A percentile compares a stretch with the other conserved stretches of the same genome.
Conservation (phyloP, 306 rosid species). For the Lupinus albus region DNA sequence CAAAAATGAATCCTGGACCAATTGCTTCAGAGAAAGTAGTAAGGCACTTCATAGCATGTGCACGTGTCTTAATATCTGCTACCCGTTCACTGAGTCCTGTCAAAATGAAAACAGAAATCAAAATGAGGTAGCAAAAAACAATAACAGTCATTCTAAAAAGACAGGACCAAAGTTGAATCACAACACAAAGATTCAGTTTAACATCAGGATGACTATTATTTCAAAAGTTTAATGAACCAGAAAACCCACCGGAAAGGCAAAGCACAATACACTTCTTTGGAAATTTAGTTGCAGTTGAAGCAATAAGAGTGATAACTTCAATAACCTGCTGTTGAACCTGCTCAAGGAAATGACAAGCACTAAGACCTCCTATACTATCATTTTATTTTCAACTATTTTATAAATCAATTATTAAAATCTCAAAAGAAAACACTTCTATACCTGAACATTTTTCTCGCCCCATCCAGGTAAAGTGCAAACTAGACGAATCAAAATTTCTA, state of each 20-base stretch:
- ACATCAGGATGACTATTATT: neutral
- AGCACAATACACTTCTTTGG: slow-evolving; percentile 95
- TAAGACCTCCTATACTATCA: slow-evolving; percentile 1
- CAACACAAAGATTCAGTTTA: neutral
- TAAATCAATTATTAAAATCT: slow-evolving; percentile 19
- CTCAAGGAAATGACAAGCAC: slow-evolving; percentile 37
- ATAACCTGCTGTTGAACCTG: slow-evolving; percentile 99
- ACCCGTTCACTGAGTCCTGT: slow-evolving; percentile 94
- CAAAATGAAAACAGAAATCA: slow-evolving; percentile 32
- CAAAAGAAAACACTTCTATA: slow-evolving; percentile 41
- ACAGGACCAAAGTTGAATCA: neutral
- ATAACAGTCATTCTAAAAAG: neutral
- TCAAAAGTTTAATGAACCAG: slow-evolving; percentile 20
- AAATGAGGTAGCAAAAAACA: slow-evolving; percentile 13
- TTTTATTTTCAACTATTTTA: slow-evolving; percentile 8
- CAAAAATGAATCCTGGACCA: slow-evolving; percentile 96
- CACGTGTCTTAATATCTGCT: slow-evolving; percentile 97
- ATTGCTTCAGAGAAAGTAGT: slow-evolving; percentile 86
- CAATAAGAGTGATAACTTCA: slow-evolving; percentile 74
- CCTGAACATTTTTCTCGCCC: slow-evolving; percentile 99
- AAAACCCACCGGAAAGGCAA: slow-evolving; percentile 79
- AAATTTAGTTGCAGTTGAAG: slow-evolving; percentile 71
- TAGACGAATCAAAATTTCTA: slow-evolving; percentile 81
- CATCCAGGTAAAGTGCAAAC: slow-evolving; percentile 92
- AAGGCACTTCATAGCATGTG: slow-evolving; percentile 91